phyloP scores from a whole-genome alignment of 148 eudicot species.

The Bassia scoparia region DNA sequence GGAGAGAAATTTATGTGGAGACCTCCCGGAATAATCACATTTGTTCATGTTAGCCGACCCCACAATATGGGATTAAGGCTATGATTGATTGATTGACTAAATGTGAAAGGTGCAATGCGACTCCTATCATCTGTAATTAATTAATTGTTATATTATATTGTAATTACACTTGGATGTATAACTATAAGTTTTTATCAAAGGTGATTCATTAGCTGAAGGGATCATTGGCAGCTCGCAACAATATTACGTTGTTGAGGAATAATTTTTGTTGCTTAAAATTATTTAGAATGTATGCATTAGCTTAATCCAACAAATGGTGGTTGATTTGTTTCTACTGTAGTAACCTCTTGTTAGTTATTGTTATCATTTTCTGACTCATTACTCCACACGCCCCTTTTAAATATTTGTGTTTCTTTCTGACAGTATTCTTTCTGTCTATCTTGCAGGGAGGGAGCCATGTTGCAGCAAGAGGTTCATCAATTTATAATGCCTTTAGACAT shows the following conservation, averaged over 20 bases:
- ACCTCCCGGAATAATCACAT: too few relatives aligned
- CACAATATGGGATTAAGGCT: too few relatives aligned
- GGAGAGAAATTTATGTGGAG: too few relatives aligned
- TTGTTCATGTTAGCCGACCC: too few relatives aligned
- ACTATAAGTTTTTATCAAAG: background rate
- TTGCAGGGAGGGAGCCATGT: conserved; percentile 82
- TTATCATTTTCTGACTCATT: background rate
- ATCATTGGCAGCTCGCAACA: background rate
- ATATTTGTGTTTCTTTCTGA: background rate
- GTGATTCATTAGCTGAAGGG: background rate
- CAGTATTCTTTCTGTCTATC: background rate
- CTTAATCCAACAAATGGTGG: background rate
- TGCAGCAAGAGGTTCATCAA: conserved; percentile 85
- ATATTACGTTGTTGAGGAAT: background rate
- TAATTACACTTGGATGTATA: background rate
- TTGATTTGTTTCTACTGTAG: background rate
- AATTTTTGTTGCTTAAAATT: background rate
- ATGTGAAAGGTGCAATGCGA: too few relatives aligned
- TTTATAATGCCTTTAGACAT: conserved; percentile 61
- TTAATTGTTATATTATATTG: background rate
- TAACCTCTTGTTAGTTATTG: background rate
- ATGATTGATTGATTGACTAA: too few relatives aligned
- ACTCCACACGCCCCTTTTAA: too few relatives aligned
- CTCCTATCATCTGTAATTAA: too few relatives aligned
- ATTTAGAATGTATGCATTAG: background rate